These are phyloP conservation scores for Penicillium sp. DNA, from an alignment of 2,329 filamentous ascomycete species.

Conservation along the genomic window DNA sequence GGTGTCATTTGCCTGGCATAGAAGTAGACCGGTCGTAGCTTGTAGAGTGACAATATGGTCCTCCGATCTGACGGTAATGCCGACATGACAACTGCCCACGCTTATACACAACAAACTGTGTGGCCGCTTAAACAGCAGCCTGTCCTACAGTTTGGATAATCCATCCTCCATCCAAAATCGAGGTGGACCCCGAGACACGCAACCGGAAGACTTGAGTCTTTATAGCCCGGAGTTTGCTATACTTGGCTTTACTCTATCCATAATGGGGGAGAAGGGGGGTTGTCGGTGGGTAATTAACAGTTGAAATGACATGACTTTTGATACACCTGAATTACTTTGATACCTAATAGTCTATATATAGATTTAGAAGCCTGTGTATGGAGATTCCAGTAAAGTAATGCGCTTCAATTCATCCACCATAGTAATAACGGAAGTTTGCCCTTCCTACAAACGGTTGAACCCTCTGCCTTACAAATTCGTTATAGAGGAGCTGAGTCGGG, in stretches of 20 bases:
- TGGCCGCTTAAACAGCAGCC: background rate
- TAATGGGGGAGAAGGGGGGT: background rate
- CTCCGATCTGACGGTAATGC: background rate
- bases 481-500: background rate
- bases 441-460: too few relatives aligned
- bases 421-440: background rate
- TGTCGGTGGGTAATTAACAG: background rate
- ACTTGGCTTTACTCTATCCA: background rate
- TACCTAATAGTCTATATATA: too few relatives aligned
- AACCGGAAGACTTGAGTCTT: background rate
- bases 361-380: background rate
- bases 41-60: background rate
- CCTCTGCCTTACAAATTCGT: background rate
- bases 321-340: background rate
- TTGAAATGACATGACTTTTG: background rate
- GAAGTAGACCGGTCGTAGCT: conserved; percentile 16
- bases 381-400: background rate
- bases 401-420: background rate
- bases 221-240: too few relatives aligned
- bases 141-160: background rate
- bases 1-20: conserved; percentile 19
- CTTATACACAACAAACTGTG: too few relatives aligned
- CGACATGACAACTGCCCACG: background rate
- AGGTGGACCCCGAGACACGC: background rate
- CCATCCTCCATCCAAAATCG: background rate